Evolutionary conservation across 805 yeast species (phyloP).

Genomic region (Pichia kluyveri): DNA sequence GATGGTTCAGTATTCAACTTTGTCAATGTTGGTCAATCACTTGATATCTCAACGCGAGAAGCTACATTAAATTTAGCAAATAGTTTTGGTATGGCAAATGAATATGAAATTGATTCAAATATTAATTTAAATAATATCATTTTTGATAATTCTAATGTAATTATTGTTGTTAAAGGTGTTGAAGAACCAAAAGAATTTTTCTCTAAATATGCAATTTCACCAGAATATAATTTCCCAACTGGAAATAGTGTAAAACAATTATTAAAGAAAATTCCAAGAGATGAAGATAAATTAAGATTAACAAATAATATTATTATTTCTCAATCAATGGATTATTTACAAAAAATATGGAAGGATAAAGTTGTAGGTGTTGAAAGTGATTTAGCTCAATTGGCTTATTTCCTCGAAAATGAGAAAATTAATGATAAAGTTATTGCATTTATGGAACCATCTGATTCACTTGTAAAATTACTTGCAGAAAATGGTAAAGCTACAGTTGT

Average conservation of each 20-base stretch:
- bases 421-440: not conserved
- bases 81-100: conserved; percentile 32
- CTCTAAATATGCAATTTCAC: conserved; percentile 10
- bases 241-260: conserved; percentile 7
- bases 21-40: not conserved
- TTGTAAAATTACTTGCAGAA: not conserved
- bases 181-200: conserved; percentile 27
- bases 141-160: conserved; percentile 4
- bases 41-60: not conserved
- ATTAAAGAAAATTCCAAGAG: conserved; percentile 22
- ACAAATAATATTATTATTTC: not conserved
- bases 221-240: conserved; percentile 14
- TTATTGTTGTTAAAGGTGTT: conserved; percentile 32
- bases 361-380: conserved; percentile 29
- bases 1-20: not conserved
- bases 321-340: conserved; percentile 4
- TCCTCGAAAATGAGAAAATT: conserved; percentile 17
- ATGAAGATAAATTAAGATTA: conserved; percentile 10
- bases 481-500: not conserved
- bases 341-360: not conserved
- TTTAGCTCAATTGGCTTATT: conserved; percentile 37
- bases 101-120: conserved; percentile 26
- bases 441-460: not conserved
- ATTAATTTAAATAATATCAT: conserved; percentile 16
- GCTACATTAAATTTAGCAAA: conserved; percentile 35